Base-by-base conservation (phyloP, 2,329 filamentous ascomycete genomes). In the Sclerotinia sclerotiorum region DNA sequence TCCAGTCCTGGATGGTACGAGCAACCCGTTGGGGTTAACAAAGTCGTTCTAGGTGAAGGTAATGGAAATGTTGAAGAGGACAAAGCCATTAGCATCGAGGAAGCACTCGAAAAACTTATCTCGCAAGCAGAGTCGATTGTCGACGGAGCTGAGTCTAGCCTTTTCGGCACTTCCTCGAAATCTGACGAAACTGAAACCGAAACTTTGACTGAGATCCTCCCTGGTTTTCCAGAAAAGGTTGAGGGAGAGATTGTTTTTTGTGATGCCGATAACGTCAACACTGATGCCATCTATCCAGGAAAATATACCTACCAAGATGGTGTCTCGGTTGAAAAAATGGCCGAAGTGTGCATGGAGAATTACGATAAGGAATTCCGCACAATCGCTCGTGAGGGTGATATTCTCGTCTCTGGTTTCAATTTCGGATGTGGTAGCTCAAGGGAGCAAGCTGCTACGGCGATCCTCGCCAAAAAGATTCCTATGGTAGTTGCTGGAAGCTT, bases 241-340 rank as follows among this genome's bases (percentile, higher is more conserved):
- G 83, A 84, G 11, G 94, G 94, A 29, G 92, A 97, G 79, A 96
- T 98, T 69, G 84, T 97, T 58, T 97, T 95, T 80, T 92, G 87
- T 77, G 92, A 97, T 75, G 87, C 86, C 0, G 90, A 93, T 78
- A 96, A 97, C 80, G 87, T 97, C 78, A 92, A 95, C 80, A 98
- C 94, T 0, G 94, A 98, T 76, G 89, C 86, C 66, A 97, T 98
- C 78, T 98, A 98, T 79, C 91, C 93, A 0, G 93, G 92, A 5
- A 93, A 94, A 77, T 93, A 92, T 79, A 97, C 94, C 0, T 98
- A 98, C 80, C 92, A 96, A 77, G 94, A 98, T 76, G 85, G 91
- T 74, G 84, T 98, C 0, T 81, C 90, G 0, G 82, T 80, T 0
- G 90, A 92, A 70, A 87, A 87, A 68, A 97, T 98, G 94, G 92